Conservation (phyloP, 495 filamentous ascomycete genomes). For the Daldinia caldariorum region DNA sequence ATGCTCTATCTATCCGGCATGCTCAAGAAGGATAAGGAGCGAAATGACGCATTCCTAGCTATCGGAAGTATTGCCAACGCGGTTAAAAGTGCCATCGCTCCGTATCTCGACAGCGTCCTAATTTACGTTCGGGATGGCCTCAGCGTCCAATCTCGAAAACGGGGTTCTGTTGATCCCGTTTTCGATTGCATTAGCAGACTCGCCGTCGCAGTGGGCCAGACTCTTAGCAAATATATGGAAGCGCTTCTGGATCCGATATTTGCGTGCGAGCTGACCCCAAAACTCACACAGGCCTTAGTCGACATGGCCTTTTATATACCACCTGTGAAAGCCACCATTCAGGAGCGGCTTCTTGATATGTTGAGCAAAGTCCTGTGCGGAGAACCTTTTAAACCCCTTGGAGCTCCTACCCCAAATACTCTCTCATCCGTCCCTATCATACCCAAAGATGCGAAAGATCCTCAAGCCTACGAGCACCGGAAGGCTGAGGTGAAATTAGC, state of each 20-base stretch:
- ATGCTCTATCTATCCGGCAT: constrained; percentile 96
- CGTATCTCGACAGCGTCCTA: constrained; percentile 92
- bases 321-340: constrained; percentile 88
- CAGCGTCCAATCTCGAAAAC: constrained; percentile 78
- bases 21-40: constrained; percentile 94
- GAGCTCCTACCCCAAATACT: constrained; percentile 73
- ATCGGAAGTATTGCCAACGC: constrained; percentile 97
- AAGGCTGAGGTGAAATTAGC: constrained; percentile 92
- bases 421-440: constrained; percentile 80
- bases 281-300: constrained; percentile 91
- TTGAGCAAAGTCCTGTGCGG: constrained; percentile 93
- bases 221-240: constrained; percentile 98
- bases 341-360: constrained; percentile 93
- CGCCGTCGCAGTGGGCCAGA: constrained; percentile 92
- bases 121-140: constrained; percentile 91
- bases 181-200: constrained; percentile 98
- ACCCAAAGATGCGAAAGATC: constrained; percentile 85
- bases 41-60: constrained; percentile 90
- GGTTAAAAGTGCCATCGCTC: constrained; percentile 89
- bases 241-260: constrained; percentile 95
- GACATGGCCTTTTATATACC: constrained; percentile 99
- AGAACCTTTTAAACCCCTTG: constrained; percentile 88
- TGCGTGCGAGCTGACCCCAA: constrained; percentile 89
- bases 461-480: constrained; percentile 72
- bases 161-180: constrained; percentile 84